Evolutionary conservation across 1,284 basidiomycete species (phyloP), one percentile per base, ranked within the genome.

Genomic region (Papiliotrema nemorosa): DNA sequence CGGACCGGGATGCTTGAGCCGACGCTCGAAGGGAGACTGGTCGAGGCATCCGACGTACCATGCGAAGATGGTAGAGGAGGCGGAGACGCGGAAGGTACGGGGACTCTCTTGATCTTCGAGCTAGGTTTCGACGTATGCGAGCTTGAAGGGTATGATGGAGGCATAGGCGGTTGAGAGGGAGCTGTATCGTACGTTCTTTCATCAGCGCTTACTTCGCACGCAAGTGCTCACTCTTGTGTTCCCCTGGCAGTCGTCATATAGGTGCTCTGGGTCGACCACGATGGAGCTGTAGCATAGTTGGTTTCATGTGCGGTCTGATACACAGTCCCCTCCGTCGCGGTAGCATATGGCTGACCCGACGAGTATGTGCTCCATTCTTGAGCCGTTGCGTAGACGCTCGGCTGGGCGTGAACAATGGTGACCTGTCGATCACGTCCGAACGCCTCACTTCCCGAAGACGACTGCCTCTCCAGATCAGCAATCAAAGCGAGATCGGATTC

Each of bases 401-500:
- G 26, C 14, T 18, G 21, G 27, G 31, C 22, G 16, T 22, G 13
- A n/a, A 13, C n/a, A 22, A 16, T 13, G 18, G 29, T 31, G 9
- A 9, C 18, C 20, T n/a, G 21, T 21, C 26, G 5, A n/a, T 12
- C 14, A 10, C 14, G 16, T 38, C 34, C 21, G 14, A 49, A 52
- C 12, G 36, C 57, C 35, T 24, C 36, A 47, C 62, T 66, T 4
- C 65, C 66, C 2, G 47, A 53, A 0, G 67, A 67, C 2, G 69
- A 70, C 16, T 60, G 54, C 16, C 70, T 52, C 47, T 73, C 70
- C 2, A 73, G 59, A 20, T 64, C 65, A 2, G 62, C 61, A 21
- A 71, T 50, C 3, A 69, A 37, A 16, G 54, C 65, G 14, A 55
- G 40, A 47, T 71, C 65, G 1, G 62, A 55, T 0, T 67, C 64